A percentile compares a stretch with the other conserved stretches of the same genome.
These are phyloP conservation scores for Capillidium rhysosporum DNA, from an alignment of 371 early-diverging fungal species.

Conservation along the genomic window DNA sequence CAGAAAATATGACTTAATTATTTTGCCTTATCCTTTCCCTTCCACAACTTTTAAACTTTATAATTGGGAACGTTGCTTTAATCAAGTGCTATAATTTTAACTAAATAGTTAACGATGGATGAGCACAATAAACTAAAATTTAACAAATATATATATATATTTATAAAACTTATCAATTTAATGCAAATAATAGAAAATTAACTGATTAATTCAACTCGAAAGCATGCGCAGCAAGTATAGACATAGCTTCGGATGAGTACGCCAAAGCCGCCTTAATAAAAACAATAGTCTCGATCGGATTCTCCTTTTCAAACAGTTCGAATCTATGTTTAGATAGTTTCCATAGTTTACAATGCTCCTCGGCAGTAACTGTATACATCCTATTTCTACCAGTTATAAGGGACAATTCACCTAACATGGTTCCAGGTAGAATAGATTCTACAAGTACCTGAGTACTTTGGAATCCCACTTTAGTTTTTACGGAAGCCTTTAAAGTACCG, in stretches of 20 bases:
- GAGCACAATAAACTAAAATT: too few relatives aligned
- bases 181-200: too few relatives aligned
- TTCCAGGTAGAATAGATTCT: constrained; percentile 54
- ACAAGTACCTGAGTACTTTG: constrained; percentile 9
- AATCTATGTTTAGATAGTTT: background rate
- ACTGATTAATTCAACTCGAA: too few relatives aligned
- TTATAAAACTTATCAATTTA: too few relatives aligned
- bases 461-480: constrained; percentile 6
- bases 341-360: background rate
- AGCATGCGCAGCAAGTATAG: background rate
- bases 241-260: background rate
- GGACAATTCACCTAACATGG: constrained; percentile 51
- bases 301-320: background rate
- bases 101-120: too few relatives aligned
- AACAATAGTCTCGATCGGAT: background rate
- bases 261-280: background rate
- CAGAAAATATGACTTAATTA: too few relatives aligned
- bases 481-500: constrained; percentile 41
- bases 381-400: constrained; percentile 21
- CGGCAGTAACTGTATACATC: background rate
- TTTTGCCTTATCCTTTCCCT: too few relatives aligned
- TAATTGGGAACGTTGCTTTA: too few relatives aligned
- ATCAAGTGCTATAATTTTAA: too few relatives aligned
- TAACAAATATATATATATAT: too few relatives aligned
- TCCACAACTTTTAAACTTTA: too few relatives aligned